A percentile compares a stretch with the other conserved stretches of the same genome.
phyloP scores from a whole-genome alignment of 164 flowering plant species.

The Sedum album region DNA sequence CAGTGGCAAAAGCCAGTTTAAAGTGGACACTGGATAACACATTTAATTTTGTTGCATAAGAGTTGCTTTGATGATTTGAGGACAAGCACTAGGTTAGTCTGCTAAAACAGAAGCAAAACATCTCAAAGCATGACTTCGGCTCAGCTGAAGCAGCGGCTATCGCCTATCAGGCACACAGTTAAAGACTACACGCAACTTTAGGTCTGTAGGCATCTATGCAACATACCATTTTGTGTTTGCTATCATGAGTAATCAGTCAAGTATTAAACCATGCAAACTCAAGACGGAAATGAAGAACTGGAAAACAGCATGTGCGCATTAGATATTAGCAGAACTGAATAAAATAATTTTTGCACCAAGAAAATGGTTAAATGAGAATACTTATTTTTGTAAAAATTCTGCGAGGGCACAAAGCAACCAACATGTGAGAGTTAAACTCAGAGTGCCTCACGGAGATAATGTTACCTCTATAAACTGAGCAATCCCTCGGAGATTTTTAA shows the following conservation, averaged over 20 bases:
- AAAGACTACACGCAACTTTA: too few species aligned
- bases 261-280: not conserved
- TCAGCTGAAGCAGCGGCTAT: too few species aligned
- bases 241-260: not conserved
- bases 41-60: too few species aligned
- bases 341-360: not conserved
- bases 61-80: too few species aligned
- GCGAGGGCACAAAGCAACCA: not conserved
- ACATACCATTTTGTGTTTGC: not conserved
- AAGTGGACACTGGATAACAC: too few species aligned
- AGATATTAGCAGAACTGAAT: not conserved
- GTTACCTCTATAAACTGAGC: not conserved
- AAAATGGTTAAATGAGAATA: not conserved
- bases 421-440: not conserved
- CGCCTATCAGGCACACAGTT: too few species aligned
- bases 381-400: not conserved
- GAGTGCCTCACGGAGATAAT: not conserved
- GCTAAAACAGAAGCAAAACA: too few species aligned
- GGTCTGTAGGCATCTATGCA: too few species aligned
- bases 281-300: not conserved
- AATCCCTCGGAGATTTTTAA: not conserved
- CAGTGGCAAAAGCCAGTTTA: not conserved
- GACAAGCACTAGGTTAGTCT: too few species aligned
- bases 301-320: not conserved
- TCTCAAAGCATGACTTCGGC: too few species aligned